These are phyloP conservation scores for Grifola frondosa DNA, from an alignment of 1,284 basidiomycete genomes.

Conservation along the genomic window DNA sequence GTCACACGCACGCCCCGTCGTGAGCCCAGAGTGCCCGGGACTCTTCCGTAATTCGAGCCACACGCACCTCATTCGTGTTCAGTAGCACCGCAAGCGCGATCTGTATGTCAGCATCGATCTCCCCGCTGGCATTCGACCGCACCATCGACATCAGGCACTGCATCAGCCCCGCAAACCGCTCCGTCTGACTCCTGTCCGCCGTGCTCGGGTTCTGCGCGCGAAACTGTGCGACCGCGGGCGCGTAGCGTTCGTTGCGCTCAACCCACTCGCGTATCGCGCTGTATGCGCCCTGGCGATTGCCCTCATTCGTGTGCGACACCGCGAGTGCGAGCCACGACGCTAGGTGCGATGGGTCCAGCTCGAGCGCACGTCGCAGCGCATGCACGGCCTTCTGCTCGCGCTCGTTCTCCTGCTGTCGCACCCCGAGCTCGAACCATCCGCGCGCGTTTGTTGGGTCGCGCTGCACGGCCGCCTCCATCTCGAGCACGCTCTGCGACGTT, in stretches of 20 bases:
- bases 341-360: constrained; percentile 76
- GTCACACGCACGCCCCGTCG: neutral
- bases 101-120: constrained; percentile 92
- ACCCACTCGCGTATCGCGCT: constrained; percentile 87
- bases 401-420: constrained; percentile 99
- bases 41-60: constrained; percentile 6
- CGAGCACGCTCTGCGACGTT: constrained; percentile 72
- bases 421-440: constrained; percentile 91
- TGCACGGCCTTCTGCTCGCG: constrained; percentile 89
- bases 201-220: constrained; percentile 35
- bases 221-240: constrained; percentile 45
- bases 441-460: constrained; percentile 67
- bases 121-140: constrained; percentile 48
- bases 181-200: constrained; percentile 34
- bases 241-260: constrained; percentile 55
- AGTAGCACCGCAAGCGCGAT: constrained; percentile 93
- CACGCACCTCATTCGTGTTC: constrained; percentile 81
- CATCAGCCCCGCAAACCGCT: constrained; percentile 52
- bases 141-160: constrained; percentile 71
- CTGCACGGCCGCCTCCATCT: constrained; percentile 90
- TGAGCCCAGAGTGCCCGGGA: neutral
- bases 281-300: constrained; percentile 70
- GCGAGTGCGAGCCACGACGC: constrained; percentile 91
- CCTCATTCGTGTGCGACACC: constrained; percentile 93
- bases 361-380: constrained; percentile 80